These are phyloP conservation scores for Plasmodium coatneyi DNA, from an alignment of 169 alveolate species.

Conservation along the genomic window DNA sequence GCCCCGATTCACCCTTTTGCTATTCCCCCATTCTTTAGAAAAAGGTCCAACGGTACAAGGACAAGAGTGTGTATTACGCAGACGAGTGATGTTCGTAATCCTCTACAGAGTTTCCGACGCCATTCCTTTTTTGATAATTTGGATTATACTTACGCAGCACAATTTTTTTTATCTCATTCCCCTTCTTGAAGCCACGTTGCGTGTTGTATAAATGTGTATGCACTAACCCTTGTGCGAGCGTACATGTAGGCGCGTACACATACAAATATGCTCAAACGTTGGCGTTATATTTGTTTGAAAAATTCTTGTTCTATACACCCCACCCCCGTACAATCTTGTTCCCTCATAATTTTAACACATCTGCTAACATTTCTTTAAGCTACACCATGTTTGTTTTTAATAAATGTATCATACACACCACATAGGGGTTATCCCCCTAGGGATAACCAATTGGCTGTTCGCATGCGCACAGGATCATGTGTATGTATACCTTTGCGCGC, in stretches of 20 bases:
- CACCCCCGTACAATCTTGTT: neutral
- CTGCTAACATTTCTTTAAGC: neutral
- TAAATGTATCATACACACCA: neutral
- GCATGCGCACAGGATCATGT: neutral
- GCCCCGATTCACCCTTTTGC: neutral
- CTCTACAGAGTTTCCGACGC: neutral
- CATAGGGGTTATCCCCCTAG: neutral
- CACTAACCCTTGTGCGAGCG: neutral
- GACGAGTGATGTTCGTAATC: constrained; percentile 8
- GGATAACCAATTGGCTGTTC: neutral
- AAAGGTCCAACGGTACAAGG: constrained; percentile 53
- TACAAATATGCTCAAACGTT: neutral
- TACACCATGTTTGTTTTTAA: neutral
- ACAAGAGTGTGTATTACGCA: constrained; percentile 26
- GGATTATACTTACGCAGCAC: neutral
- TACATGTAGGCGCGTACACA: neutral
- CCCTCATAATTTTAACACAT: neutral
- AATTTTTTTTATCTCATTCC: neutral
- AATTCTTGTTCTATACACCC: neutral
- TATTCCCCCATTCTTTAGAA: constrained; percentile 17
- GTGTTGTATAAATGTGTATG: neutral
- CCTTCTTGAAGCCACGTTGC: neutral
- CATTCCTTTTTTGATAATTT: neutral
- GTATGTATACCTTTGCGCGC: neutral
- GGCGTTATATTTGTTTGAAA: neutral